phyloP scores from a whole-genome alignment of 148 eudicot species.

The Rheum nobile region DNA sequence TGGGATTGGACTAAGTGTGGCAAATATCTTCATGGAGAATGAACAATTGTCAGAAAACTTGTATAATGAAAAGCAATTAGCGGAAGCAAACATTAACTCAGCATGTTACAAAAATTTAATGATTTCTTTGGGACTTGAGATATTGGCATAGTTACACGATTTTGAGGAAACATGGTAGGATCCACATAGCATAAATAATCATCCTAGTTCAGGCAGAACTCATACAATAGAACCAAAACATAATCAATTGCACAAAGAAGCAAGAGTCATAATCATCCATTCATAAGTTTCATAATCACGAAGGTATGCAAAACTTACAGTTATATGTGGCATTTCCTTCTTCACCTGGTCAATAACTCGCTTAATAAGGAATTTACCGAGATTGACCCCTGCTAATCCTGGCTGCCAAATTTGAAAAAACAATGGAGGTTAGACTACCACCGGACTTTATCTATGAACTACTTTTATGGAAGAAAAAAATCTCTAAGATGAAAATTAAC shows the following conservation, averaged over 20 bases:
- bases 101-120: background rate
- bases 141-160: background rate
- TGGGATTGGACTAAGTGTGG: conserved; percentile 94
- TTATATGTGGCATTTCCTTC: conserved; percentile 76
- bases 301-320: conserved; percentile 43
- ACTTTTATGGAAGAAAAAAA: background rate
- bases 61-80: background rate
- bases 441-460: background rate
- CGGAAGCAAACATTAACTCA: background rate
- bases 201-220: background rate
- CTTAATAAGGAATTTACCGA: conserved; percentile 93
- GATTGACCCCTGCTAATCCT: conserved; percentile 84
- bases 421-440: conserved; percentile 1
- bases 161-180: background rate
- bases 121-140: background rate
- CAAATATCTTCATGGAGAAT: conserved; percentile 46
- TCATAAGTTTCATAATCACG: background rate
- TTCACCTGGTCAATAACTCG: conserved; percentile 90
- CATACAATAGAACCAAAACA: background rate
- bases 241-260: background rate
- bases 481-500: background rate
- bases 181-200: background rate
- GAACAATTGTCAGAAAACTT: conserved; percentile 5
- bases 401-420: conserved; percentile 47
- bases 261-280: background rate